These are phyloP conservation scores for Candida suzukii DNA, from an alignment of 805 yeast genomes.

Conservation along the genomic window DNA sequence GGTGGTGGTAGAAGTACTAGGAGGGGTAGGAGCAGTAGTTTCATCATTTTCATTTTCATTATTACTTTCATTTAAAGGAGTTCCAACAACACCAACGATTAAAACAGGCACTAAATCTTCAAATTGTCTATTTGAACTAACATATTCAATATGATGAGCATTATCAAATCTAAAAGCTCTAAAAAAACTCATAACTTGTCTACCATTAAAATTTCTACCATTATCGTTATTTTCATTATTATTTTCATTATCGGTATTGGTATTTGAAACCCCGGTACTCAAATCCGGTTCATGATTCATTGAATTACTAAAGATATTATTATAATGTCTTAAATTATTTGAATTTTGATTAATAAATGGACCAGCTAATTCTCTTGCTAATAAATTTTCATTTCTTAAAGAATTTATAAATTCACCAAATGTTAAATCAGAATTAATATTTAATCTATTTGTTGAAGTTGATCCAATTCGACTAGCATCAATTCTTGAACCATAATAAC, in stretches of 20 bases:
- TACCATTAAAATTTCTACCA: not conserved
- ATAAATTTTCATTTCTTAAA: slow-evolving; percentile 13
- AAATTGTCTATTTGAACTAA: slow-evolving; percentile 6
- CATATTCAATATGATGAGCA: slow-evolving; percentile 10
- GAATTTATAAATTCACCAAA: slow-evolving; percentile 37
- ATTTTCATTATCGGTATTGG: no score
- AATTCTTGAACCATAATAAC: slow-evolving; percentile 3
- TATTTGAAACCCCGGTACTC: no score
- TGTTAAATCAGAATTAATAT: slow-evolving; percentile 23
- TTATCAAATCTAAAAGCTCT: slow-evolving; percentile 35
- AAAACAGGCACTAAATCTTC: slow-evolving; percentile 21
- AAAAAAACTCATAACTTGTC: slow-evolving; percentile 27
- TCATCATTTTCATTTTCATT: slow-evolving; percentile 1
- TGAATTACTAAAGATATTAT: not conserved
- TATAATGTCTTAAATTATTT: not conserved
- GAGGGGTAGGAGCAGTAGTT: not conserved
- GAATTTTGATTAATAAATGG: slow-evolving; percentile 17
- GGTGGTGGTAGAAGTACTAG: no score
- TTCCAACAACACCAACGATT: slow-evolving; percentile 24
- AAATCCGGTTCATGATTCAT: not conserved
- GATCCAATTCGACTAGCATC: not conserved
- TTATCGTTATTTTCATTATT: slow-evolving; percentile 1
- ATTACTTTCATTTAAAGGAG: slow-evolving; percentile 10
- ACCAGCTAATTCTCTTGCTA: slow-evolving; percentile 21
- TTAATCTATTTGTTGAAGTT: not conserved